Evolutionary conservation across 352 stramenopile genomes (phyloP), one percentile per base, ranked within the genome.

Genomic region (Phytophthora niederhauseri): DNA sequence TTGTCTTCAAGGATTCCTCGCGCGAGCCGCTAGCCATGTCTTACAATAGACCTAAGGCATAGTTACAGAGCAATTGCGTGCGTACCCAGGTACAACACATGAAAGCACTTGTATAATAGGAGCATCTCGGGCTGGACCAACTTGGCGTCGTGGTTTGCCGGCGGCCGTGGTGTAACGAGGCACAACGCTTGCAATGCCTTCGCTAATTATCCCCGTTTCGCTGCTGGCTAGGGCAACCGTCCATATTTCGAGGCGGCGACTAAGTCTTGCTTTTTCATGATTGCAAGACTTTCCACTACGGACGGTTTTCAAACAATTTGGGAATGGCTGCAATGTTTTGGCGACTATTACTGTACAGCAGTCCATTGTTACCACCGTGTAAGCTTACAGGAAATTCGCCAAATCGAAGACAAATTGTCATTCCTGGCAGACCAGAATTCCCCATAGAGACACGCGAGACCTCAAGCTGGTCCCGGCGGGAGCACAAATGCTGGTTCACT

Each of bases 51-150:
- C 26, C 26, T 28, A 28, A 28, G 26, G 26, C 26, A 28, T 28
- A 28, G 26, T 28, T 28, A 28, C 26, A 28, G 26, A 28, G 26
- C 26, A 28, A 28, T 28, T 28, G 26, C 26, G 26, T 28, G 26
- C 26, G 26, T 28, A 28, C 26, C 26, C 26, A 4, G 26, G 49
- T 63, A 30, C 22, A 12, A 28, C 14, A 41, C 34, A 41, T 41
- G 34, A 15, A 41, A 9, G 12, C 26, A 28, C 26, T n/a, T n/a
- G n/a, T n/a, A n/a, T n/a, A n/a, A n/a, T n/a, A n/a, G n/a, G 45
- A 69, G 54, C 26, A 73, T 73, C 61, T 57, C 48, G 51, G 20
- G 57, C 58, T 59, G 3, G 34, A 28, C 45, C 34, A 66, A 56
- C 49, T 59, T 61, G 52, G 53, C 45, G 60, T 64, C 43, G 43